Conservation (phyloP, 225 moss, liverwort and hornwort genomes). For the Asterella californica region DNA sequence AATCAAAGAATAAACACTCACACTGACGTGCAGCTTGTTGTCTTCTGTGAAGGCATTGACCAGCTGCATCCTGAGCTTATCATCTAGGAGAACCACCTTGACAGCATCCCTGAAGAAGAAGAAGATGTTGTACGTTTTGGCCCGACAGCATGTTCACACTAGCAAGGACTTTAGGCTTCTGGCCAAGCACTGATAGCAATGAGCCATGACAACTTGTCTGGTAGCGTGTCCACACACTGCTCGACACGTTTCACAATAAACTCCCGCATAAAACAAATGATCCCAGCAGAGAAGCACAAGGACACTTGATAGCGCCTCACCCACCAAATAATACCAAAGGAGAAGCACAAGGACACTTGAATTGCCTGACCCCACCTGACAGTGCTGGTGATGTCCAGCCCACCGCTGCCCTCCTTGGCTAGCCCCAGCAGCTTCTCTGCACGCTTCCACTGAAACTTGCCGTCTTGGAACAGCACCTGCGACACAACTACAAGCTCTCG, state of each 20-base stretch:
- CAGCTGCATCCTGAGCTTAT: constrained; percentile 65
- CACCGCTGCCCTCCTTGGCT: constrained; percentile 81
- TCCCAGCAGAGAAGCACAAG: too few relatives aligned
- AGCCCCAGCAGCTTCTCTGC: constrained; percentile 78
- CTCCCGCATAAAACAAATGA: too few relatives aligned
- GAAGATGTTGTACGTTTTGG: too few relatives aligned
- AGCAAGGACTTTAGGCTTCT: constrained; percentile 34
- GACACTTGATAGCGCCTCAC: too few relatives aligned
- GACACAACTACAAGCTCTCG: too few relatives aligned
- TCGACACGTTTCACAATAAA: too few relatives aligned
- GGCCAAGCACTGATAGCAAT: too few relatives aligned
- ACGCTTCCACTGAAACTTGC: constrained; percentile 86
- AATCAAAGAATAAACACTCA: too few relatives aligned
- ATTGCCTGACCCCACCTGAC: constrained; percentile 40
- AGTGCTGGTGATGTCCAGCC: constrained; percentile 57
- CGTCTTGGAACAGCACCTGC: constrained; percentile 84
- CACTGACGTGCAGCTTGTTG: constrained; percentile 70
- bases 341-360: too few relatives aligned
- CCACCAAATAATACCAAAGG: too few relatives aligned
- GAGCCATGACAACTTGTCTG: too few relatives aligned
- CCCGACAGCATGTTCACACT: constrained; percentile 79
- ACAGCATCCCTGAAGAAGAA: constrained; percentile 92
- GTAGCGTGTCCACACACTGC: too few relatives aligned
- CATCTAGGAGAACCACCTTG: constrained; percentile 63
- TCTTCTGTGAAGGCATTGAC: constrained; percentile 88